These are phyloP conservation scores for Leptomonas pyrrhocoris DNA, from an alignment of 208 protist species.

Conservation along the genomic window DNA sequence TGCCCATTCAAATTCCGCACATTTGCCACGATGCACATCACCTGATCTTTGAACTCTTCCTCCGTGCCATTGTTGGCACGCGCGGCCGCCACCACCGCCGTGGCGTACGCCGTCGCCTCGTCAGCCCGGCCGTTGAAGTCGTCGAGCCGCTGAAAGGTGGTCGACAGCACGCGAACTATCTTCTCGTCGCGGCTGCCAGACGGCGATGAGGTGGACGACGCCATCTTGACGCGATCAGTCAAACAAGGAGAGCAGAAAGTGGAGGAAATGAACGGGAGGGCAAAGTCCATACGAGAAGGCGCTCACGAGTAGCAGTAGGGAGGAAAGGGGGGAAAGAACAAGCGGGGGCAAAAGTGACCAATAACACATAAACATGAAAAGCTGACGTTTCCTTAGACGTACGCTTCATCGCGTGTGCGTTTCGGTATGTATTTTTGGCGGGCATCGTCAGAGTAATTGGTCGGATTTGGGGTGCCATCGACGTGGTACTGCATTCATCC, in stretches of 20 bases:
- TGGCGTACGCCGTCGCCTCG: slow-evolving; percentile 47
- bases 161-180: slow-evolving; percentile 43
- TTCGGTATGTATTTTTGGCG: too few species aligned
- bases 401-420: too few species aligned
- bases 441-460: too few species aligned
- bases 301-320: too few species aligned
- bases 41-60: slow-evolving; percentile 76
- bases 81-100: slow-evolving; percentile 46
- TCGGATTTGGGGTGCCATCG: too few species aligned
- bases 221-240: neutral
- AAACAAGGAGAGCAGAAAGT: neutral
- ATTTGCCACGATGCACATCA: slow-evolving; percentile 78
- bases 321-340: neutral
- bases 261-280: neutral
- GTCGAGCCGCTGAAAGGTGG: slow-evolving; percentile 42
- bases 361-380: too few species aligned
- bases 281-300: neutral
- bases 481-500: too few species aligned
- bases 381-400: too few species aligned
- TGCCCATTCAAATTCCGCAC: slow-evolving; percentile 74
- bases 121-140: slow-evolving; percentile 62
- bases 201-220: neutral
- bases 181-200: slow-evolving; percentile 25
- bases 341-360: neutral
- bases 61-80: slow-evolving; percentile 33